Evolutionary conservation across 805 yeast genomes (phyloP), one percentile per base, ranked within the genome.

Genomic region (Candida arabinofermentans): DNA sequence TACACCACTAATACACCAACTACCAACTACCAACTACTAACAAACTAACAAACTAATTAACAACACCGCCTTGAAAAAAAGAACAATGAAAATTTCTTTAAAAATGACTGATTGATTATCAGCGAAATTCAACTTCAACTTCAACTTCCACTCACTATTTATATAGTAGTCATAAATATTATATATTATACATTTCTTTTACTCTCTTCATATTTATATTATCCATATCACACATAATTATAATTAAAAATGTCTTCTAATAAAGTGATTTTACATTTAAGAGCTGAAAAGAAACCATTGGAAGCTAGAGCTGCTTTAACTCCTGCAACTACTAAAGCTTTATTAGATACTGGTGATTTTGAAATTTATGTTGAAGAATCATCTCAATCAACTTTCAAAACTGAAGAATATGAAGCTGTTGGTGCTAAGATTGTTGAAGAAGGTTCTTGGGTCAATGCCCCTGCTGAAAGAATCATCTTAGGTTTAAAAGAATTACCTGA

Each of bases 301-400:
- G 99, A 93, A 71, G 96, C 95, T 48, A 84, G 99, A 72, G 96
- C 98, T 34, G 97, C 96, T 34, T 74, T 93, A 55, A 89, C 99
- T 2, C 99, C 99, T 24, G 67, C 87, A 34, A 86, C 96, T 31
- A 82, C 95, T 53, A 85, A 86, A 67, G 75, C 81, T 55, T 74
- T 93, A 49, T 65, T 87, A 47, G 87, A 83, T 44, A 90, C 95
- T 34, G 97, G 96, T 0, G 44, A 65, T 34, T 93, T 87, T 71
- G 79, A 82, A 53, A 78, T 93, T 36, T 87, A 72, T 53, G 96
- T 93, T 40, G 99, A 93, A 69, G 83, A 88, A 51, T 78, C 93
- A 21, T 71, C 81, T 30, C 95, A 86, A 66, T 84, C 96, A 5
- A 83, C 86, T 30, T 93, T 93, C 64, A 69, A 72, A 43, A 72